Evolutionary conservation across 1,139 yeast genomes (phyloP).

Genomic region (Suhomyces anneliseae): DNA sequence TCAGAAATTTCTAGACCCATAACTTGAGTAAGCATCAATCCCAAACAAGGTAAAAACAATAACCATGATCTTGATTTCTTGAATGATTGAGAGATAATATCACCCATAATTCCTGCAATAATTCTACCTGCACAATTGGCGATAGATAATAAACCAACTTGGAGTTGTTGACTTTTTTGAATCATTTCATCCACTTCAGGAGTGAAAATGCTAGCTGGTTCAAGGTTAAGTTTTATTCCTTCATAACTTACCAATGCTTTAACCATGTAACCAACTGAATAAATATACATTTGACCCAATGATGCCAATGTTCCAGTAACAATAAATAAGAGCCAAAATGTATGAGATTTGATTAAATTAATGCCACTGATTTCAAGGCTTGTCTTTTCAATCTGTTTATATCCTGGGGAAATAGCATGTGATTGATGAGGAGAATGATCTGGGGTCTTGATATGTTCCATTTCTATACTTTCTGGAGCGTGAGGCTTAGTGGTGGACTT

Average conservation of each 20-base stretch:
- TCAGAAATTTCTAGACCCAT: conserved; percentile 33
- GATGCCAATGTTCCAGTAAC: conserved; percentile 54
- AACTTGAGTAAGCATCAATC: conserved; percentile 43
- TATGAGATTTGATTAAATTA: conserved; percentile 29
- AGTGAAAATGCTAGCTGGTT: not conserved
- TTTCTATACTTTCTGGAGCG: conserved; percentile 13
- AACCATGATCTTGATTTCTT: conserved; percentile 46
- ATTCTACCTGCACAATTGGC: conserved; percentile 57
- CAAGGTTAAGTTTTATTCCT: conserved; percentile 11
- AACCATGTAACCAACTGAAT: conserved; percentile 61
- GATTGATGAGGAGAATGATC: conserved; percentile 10
- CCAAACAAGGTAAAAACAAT: conserved; percentile 45
- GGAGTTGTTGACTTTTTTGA: conserved; percentile 54
- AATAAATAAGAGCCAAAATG: conserved; percentile 51
- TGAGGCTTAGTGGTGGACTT: not conserved
- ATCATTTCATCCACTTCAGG: conserved; percentile 29
- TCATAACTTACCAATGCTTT: conserved; percentile 45
- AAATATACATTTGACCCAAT: conserved; percentile 62
- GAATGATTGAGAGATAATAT: conserved; percentile 45
- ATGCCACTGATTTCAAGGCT: conserved; percentile 17
- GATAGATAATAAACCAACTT: conserved; percentile 55
- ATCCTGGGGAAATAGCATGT: conserved; percentile 6
- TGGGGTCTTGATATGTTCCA: conserved; percentile 13
- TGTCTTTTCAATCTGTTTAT: conserved; percentile 3
- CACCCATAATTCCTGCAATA: conserved; percentile 53